Percentiles rank a stretch among this genome's conserved stretches.
Conservation (phyloP, 169 alveolate species). For the Cryptosporidium sp. region DNA sequence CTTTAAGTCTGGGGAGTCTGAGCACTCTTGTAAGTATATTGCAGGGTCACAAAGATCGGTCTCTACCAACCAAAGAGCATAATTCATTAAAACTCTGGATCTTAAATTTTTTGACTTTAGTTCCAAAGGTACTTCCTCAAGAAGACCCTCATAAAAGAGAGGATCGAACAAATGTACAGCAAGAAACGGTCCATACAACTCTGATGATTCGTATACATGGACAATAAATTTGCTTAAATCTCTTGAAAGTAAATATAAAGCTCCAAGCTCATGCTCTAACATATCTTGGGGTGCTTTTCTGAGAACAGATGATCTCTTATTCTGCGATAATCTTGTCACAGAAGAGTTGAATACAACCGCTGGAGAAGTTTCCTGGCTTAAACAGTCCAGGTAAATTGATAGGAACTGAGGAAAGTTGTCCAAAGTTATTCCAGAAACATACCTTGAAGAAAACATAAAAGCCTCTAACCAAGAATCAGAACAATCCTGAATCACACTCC, state of each 20-base stretch:
- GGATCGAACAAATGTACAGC: constrained; percentile 60
- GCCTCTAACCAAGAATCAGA: constrained; percentile 73
- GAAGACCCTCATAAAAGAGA: constrained; percentile 60
- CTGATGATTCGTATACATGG: constrained; percentile 46
- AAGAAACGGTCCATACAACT: constrained; percentile 60
- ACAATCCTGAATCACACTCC: constrained; percentile 33
- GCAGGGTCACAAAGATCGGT: constrained; percentile 75
- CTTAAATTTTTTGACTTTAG: constrained; percentile 54
- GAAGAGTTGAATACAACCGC: neutral
- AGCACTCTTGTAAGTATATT: constrained; percentile 62
- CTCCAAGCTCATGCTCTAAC: constrained; percentile 57
- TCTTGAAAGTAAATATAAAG: constrained; percentile 49
- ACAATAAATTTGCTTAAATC: constrained; percentile 30
- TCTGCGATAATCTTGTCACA: neutral
- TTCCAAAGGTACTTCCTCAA: constrained; percentile 54
- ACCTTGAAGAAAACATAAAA: constrained; percentile 48
- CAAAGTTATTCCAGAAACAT: constrained; percentile 50
- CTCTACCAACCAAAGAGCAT: constrained; percentile 53
- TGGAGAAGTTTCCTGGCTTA: neutral
- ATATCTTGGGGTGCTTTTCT: constrained; percentile 28
- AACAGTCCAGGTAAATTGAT: constrained; percentile 46
- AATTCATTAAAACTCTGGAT: constrained; percentile 59
- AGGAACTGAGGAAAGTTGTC: constrained; percentile 43
- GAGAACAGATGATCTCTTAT: neutral
- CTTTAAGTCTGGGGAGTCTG: constrained; percentile 21